phyloP scores from a whole-genome alignment of 306 rosid genomes.

The peach (Prunus persica) region Prunus_persica_NCBIv2 NC_034014.1:21685501-21686000 shows the following conservation, averaged over 20 bases:
- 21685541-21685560: conserved; percentile 25
- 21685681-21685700: conserved; percentile 20
- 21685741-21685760: conserved; percentile 60
- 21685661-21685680: conserved; percentile 41
- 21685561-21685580: conserved; percentile 11
- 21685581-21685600: neutral
- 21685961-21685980: conserved; percentile 35
- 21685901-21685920: neutral
- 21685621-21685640: neutral
- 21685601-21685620: neutral
- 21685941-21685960: neutral
- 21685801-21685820: neutral
- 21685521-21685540: conserved; percentile 66
- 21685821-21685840: neutral
- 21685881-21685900: neutral
- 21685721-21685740: conserved; percentile 47
- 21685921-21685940: neutral
- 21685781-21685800: too few species aligned
- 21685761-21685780: conserved; percentile 14
- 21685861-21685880: too few species aligned
- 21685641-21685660: conserved; percentile 44
- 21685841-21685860: too few species aligned
- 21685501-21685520: conserved; percentile 42
- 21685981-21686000: conserved; percentile 10
- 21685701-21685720: conserved; percentile 40